These are phyloP conservation scores for Citrus hindsii DNA, from an alignment of 345 rosid genomes.

Conservation along the genomic window DNA sequence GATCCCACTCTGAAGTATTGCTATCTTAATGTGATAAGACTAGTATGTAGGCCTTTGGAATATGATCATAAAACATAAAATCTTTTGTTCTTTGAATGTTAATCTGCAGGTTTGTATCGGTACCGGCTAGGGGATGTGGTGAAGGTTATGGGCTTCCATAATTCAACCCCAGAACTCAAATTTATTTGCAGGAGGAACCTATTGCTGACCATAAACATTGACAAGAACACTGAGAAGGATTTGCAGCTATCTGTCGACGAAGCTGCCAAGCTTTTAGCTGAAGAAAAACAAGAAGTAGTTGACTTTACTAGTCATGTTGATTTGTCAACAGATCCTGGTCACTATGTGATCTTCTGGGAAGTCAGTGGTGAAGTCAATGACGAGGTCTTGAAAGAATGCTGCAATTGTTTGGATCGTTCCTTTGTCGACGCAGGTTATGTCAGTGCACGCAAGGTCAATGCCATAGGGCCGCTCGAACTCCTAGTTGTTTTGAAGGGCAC, in stretches of 20 bases:
- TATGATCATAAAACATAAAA: neutral
- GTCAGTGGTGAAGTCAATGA: slow-evolving; percentile 56
- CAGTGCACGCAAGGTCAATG: slow-evolving; percentile 56
- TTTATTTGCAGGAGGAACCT: slow-evolving; percentile 78
- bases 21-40: neutral
- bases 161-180: slow-evolving; percentile 78
- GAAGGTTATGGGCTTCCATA: slow-evolving; percentile 67
- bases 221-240: slow-evolving; percentile 90
- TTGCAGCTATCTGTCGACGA: slow-evolving; percentile 70
- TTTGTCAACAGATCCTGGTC: slow-evolving; percentile 71
- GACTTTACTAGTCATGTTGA: slow-evolving; percentile 87
- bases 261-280: slow-evolving; percentile 57
- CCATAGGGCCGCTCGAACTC: slow-evolving; percentile 85
- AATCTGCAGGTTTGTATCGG: slow-evolving; percentile 72
- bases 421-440: slow-evolving; percentile 76
- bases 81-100: neutral
- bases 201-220: slow-evolving; percentile 76
- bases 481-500: slow-evolving; percentile 69
- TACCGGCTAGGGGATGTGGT: slow-evolving; percentile 91
- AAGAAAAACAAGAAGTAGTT: slow-evolving; percentile 64
- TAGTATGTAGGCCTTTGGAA: neutral
- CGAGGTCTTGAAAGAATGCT: slow-evolving; percentile 64
- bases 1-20: neutral
- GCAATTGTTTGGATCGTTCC: slow-evolving; percentile 65
- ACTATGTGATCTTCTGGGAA: slow-evolving; percentile 88